A percentile compares a stretch with the other conserved stretches of the same genome.
These are phyloP conservation scores for Leishmania guyanensis DNA, from an alignment of 208 protist genomes.

Conservation along the genomic window DNA sequence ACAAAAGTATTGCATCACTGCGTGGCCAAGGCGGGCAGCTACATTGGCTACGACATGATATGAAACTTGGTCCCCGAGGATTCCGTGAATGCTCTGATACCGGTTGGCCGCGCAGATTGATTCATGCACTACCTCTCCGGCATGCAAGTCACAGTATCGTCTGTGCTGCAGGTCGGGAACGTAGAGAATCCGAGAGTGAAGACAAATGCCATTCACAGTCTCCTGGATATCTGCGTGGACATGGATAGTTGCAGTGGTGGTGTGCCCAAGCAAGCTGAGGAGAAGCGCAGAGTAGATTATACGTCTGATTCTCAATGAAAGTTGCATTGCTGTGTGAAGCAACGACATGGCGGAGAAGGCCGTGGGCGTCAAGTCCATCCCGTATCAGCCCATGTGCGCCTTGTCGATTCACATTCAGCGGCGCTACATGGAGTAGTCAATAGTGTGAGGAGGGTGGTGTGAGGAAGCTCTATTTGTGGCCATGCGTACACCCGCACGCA, in stretches of 20 bases:
- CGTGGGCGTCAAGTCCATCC: slow-evolving; percentile 39
- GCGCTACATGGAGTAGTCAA: slow-evolving; percentile 32
- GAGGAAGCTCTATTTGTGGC: neutral
- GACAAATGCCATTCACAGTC: slow-evolving; percentile 28
- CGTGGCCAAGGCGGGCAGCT: slow-evolving; percentile 38
- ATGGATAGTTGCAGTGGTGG: slow-evolving; percentile 50
- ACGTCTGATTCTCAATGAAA: slow-evolving; percentile 34
- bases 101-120: slow-evolving; percentile 58
- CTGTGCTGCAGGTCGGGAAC: slow-evolving; percentile 23
- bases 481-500: neutral
- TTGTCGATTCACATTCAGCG: slow-evolving; percentile 47
- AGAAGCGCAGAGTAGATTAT: slow-evolving; percentile 41
- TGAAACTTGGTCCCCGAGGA: slow-evolving; percentile 42
- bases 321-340: slow-evolving; percentile 44
- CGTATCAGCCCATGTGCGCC: slow-evolving; percentile 57
- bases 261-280: slow-evolving; percentile 35
- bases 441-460: neutral
- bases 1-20: slow-evolving; percentile 55
- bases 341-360: slow-evolving; percentile 47
- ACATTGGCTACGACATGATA: slow-evolving; percentile 54
- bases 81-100: slow-evolving; percentile 44
- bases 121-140: slow-evolving; percentile 52
- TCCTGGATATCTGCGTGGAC: slow-evolving; percentile 55
- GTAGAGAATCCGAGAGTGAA: slow-evolving; percentile 18
- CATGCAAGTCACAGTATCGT: slow-evolving; percentile 43